Conservation (phyloP, 768 basidiomycete genomes). For the Leccinum arenicola region DNA sequence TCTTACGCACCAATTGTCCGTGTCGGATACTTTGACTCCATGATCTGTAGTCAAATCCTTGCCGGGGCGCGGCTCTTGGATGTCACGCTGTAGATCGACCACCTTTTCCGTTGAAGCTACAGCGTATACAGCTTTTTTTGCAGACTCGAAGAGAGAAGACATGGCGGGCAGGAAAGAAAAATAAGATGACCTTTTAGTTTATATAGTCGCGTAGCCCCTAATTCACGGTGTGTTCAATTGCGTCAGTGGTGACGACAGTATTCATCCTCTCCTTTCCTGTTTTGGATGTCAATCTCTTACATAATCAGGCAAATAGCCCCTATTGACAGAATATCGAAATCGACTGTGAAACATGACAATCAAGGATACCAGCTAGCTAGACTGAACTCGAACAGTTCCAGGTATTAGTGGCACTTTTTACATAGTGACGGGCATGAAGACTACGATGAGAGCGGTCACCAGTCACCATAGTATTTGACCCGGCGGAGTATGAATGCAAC, state of each 20-base stretch:
- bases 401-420: too few relatives aligned
- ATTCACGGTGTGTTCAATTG: neutral
- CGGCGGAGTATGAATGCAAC: neutral
- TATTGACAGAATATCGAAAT: neutral
- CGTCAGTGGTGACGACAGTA: conserved; percentile 26
- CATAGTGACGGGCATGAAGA: too few relatives aligned
- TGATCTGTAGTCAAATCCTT: conserved; percentile 54
- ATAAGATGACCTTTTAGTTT: neutral
- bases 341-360: neutral
- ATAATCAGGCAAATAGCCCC: conserved; percentile 1
- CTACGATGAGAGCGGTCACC: too few relatives aligned
- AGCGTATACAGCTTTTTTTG: conserved; percentile 12
- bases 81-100: conserved; percentile 26
- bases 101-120: conserved; percentile 19
- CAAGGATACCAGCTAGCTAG: too few relatives aligned
- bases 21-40: conserved; percentile 56
- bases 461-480: too few relatives aligned
- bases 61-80: conserved; percentile 15
- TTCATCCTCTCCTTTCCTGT: neutral
- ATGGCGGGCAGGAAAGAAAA: neutral
- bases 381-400: too few relatives aligned
- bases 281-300: neutral
- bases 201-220: conserved; percentile 10
- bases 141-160: conserved; percentile 15
- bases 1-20: conserved; percentile 56